Conservation (phyloP, 106 monocot genomes). For the Hemerocallis citrina region DNA sequence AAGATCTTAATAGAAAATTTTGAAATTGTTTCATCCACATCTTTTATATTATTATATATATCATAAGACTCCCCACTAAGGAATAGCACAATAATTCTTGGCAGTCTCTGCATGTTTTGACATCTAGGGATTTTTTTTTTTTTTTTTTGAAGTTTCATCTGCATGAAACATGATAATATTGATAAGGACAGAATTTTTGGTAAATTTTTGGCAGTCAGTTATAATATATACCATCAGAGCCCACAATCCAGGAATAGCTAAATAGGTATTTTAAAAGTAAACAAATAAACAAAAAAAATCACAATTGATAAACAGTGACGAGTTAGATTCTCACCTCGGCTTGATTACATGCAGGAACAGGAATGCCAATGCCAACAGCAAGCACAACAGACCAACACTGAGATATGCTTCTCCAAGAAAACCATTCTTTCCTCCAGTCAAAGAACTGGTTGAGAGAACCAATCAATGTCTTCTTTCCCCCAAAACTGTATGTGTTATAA, state of each 20-base stretch:
- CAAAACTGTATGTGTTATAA: constrained; percentile 72
- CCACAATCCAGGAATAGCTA: neutral
- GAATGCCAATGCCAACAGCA: constrained; percentile 38
- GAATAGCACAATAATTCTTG: neutral
- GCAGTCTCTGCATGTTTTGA: neutral
- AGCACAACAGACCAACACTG: constrained; percentile 40
- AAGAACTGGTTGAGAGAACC: constrained; percentile 67
- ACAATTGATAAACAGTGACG: no score
- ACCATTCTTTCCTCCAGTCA: constrained; percentile 64
- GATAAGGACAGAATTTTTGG: neutral
- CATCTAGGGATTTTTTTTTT: neutral
- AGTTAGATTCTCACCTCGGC: constrained; percentile 33
- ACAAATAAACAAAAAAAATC: neutral
- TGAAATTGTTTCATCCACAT: no score
- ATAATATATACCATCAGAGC: no score
- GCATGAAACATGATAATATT: neutral
- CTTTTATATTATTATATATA: neutral
- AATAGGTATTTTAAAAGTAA: neutral
- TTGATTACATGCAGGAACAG: constrained; percentile 38
- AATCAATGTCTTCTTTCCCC: constrained; percentile 51
- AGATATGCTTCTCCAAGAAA: constrained; percentile 73
- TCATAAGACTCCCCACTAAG: neutral
- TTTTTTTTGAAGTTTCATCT: neutral
- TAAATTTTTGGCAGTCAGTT: neutral
- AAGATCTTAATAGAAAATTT: no score